phyloP scores from a whole-genome alignment of 345 rosid species.

The Populus ilicifolia region DNA sequence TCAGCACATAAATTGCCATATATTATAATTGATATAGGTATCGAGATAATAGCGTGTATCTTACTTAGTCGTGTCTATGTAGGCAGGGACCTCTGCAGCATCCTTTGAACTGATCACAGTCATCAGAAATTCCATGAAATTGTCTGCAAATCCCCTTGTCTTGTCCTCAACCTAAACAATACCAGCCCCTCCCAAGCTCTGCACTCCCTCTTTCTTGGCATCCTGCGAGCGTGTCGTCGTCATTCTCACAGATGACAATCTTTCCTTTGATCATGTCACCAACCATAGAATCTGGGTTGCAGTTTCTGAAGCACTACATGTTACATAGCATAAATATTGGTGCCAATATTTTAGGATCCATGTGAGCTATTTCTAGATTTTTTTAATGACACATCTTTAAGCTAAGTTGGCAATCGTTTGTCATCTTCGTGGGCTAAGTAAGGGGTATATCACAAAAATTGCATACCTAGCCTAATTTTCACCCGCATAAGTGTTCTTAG shows the following conservation, averaged over 20 bases:
- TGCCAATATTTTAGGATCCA: background rate
- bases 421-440: too few species aligned
- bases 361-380: background rate
- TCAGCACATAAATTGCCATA: background rate
- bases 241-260: constrained; percentile 56
- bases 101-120: constrained; percentile 50
- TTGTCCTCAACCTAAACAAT: constrained; percentile 45
- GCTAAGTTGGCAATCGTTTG: too few species aligned
- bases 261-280: constrained; percentile 47
- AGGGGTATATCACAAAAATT: background rate
- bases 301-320: constrained; percentile 37
- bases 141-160: constrained; percentile 38
- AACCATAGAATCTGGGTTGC: constrained; percentile 42
- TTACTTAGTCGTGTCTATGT: constrained; percentile 69
- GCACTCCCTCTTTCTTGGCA: constrained; percentile 37
- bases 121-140: constrained; percentile 45
- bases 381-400: too few species aligned
- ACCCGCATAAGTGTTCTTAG: constrained; percentile 32
- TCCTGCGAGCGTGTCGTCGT: constrained; percentile 11
- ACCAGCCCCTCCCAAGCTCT: constrained; percentile 56
- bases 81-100: constrained; percentile 40
- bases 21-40: background rate
- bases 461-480: constrained; percentile 51
- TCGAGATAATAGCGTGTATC: background rate
- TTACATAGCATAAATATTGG: background rate